phyloP scores from a whole-genome alignment of 2,329 filamentous ascomycete species.

The Botryotinia calthae region DNA sequence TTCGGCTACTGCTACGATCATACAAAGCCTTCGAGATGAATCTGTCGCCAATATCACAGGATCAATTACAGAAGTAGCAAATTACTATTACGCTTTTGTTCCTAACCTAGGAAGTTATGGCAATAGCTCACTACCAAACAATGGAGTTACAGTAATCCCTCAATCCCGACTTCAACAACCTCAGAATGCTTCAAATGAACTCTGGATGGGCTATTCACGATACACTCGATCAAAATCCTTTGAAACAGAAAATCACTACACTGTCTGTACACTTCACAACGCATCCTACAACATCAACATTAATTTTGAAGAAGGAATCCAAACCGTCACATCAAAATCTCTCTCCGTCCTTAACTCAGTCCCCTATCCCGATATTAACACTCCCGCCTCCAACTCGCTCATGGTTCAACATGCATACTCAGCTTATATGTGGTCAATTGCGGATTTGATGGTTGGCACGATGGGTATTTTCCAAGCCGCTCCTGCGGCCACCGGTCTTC shows the following conservation, averaged over 20 bases:
- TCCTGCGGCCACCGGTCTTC: constrained; percentile 6
- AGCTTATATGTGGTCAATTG: constrained; percentile 25
- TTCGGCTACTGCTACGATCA: constrained; percentile 12
- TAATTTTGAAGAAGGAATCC: constrained; percentile 22
- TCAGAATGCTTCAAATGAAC: constrained; percentile 23
- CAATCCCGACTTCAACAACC: constrained; percentile 22
- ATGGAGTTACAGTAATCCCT: background rate
- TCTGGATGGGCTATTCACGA: constrained; percentile 24
- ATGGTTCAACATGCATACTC: constrained; percentile 26
- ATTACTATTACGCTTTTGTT: constrained; percentile 26
- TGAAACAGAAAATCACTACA: constrained; percentile 17
- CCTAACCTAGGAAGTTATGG: constrained; percentile 21
- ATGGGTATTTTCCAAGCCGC: constrained; percentile 22
- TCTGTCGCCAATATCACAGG: background rate
- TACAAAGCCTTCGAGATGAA: constrained; percentile 15
- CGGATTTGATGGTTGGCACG: constrained; percentile 24
- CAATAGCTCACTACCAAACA: constrained; percentile 1
- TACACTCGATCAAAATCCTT: constrained; percentile 10
- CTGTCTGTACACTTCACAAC: constrained; percentile 24
- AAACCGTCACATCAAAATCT: constrained; percentile 17
- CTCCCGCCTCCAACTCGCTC: background rate
- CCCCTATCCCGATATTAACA: constrained; percentile 20
- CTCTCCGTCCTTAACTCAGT: constrained; percentile 11
- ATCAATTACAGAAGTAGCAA: constrained; percentile 17
- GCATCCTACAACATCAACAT: constrained; percentile 25